Conservation (phyloP, 805 yeast genomes). For the Pichia eremophila region DNA sequence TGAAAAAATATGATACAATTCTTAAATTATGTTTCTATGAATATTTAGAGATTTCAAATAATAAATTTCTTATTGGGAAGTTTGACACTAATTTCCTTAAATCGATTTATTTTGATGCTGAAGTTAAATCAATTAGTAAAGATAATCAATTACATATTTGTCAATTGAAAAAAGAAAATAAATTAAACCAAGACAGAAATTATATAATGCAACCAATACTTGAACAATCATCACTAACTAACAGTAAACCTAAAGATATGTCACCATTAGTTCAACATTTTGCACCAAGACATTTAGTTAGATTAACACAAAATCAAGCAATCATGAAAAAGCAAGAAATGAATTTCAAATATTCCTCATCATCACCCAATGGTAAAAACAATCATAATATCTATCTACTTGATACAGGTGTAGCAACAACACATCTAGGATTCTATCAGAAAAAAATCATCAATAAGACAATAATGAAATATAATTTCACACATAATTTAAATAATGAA, state of each 20-base stretch:
- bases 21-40: background rate
- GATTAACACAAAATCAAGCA: conserved; percentile 28
- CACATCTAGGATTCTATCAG: conserved; percentile 35
- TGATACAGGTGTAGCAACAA: conserved; percentile 30
- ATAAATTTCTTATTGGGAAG: conserved; percentile 29
- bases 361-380: conserved; percentile 24
- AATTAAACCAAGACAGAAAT: no score
- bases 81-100: conserved; percentile 24
- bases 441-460: conserved; percentile 26
- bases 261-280: background rate
- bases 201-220: no score
- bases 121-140: conserved; percentile 27
- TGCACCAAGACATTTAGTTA: conserved; percentile 35
- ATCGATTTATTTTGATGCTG: conserved; percentile 26
- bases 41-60: background rate
- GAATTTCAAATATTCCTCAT: conserved; percentile 36
- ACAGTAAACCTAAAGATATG: no score
- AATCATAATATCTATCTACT: conserved; percentile 19
- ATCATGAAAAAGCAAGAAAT: conserved; percentile 21
- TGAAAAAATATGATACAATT: background rate
- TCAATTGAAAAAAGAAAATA: background rate
- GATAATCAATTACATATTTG: conserved; percentile 24
- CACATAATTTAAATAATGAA: conserved; percentile 1
- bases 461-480: background rate
- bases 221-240: no score